Evolutionary conservation across 1,284 basidiomycete species (phyloP), one percentile per base, ranked within the genome.

Genomic region (Cryptococcus depauperatus): DNA sequence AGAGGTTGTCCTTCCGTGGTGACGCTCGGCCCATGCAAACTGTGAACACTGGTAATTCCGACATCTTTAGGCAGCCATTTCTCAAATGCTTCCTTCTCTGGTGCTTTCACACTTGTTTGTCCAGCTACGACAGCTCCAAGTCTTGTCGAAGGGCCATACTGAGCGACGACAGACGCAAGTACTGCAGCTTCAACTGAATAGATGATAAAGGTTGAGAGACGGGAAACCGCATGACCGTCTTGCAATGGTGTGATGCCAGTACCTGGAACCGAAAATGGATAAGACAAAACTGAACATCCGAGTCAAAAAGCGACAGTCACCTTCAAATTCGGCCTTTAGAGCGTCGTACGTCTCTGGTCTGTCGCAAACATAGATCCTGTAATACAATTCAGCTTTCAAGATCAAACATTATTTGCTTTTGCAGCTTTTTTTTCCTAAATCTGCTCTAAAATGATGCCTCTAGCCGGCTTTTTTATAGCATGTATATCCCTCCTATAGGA

Each of bases 41-140:
- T 96, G 71, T 98, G 93, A 49, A 90, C 81, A 0, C 90, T 95
- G 37, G 96, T 80, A 56, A 98, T 92, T 57, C 84, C 78, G 13
- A 86, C 82, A 59, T 98, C 93, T 6, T 72, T 54, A 0, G 93
- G 95, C 0, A 97, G 80, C 62, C 89, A 78, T 44, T 80, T 80
- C 55, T 98, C 92, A 62, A 98, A 98, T 0, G 95, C 93, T 1
- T 70, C 78, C 55, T 79, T 82, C 66, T 98, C 93, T 0, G 95
- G 95, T 0, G 90, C 87, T 69, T 98, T 98, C 47, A 97, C 93
- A 1, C 88, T 92, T 0, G 93, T 97, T 71, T 98, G 93, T 0
- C 90, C 93, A 1, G 89, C 81, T 6, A 98, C 92, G 41, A 96
- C 83, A 1, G 93, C 86, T 18, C 87, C 81, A 16, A 92, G 71